Evolutionary conservation across 108 stramenopile species (phyloP), one percentile per base, ranked within the genome.

Genomic region (Pinguiococcus pyrenoidosus): DNA sequence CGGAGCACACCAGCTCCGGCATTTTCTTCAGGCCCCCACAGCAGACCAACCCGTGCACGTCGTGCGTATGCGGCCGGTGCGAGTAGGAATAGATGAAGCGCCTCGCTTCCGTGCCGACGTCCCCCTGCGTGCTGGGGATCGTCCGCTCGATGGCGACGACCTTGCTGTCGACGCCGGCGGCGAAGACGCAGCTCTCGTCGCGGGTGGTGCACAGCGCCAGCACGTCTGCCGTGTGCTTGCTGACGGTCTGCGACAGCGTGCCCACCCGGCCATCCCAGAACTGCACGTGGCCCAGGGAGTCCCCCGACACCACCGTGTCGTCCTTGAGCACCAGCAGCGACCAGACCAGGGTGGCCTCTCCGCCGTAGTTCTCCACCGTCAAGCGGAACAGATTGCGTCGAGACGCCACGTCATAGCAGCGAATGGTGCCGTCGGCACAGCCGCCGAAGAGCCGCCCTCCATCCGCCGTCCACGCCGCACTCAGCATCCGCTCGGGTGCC

Each of bases 1-100:
- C 87, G 38, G 82, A 85, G 17, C 80, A 69, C 14, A 92, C 66
- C 28, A 84, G 54, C 50, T 84, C 81, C 17, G 46, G 41, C 37
- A 32, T 23, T 32, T 48, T 25, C 32, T 32, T 6, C 0, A 4
- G 27, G 20, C 46, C 38, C 1, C 42, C 41, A 24, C 24, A 18
- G 16, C 16, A 64, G 14, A 78, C 71, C 50, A 94, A 59, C 12
- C 76, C 72, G 28, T 74, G 77, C 0, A 94, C 80, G 64, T 94
- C 92, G 62, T 91, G 89, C 23, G 82, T 82, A 56, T 94, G 92
- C 20, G 83, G 75, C 8, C 92, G 74, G 51, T 89, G 86, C 36
- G 80, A 76, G 43, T 71, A 44, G 6, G 84, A 70, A 20, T 77
- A 55, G 34, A 69, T 68, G 89, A 89, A 94, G 39, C 62, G 66